Evolutionary conservation across 176 grass and related monocot species (phyloP).

Genomic region (Oryza glumipatula): DNA sequence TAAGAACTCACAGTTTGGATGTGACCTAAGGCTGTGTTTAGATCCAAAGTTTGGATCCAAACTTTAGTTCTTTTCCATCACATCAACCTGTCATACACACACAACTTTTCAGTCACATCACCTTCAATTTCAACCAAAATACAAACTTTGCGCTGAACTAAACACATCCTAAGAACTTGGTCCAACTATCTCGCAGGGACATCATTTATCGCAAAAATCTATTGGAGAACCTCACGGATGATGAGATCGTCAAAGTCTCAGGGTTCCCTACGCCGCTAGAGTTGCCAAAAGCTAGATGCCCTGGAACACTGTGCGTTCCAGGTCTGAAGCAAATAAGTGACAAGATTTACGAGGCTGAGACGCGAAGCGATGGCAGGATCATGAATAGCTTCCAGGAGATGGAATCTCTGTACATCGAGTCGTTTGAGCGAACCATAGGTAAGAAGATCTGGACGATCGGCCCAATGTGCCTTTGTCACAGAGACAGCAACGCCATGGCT

Average conservation of each 20-base stretch:
- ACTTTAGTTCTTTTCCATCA: no score
- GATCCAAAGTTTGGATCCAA: no score
- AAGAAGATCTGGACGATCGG: slow-evolving; percentile 68
- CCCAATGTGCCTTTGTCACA: slow-evolving; percentile 60
- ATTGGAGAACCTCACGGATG: slow-evolving; percentile 43
- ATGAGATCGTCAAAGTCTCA: slow-evolving; percentile 44
- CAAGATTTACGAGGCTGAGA: slow-evolving; percentile 40
- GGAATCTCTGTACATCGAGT: slow-evolving; percentile 51
- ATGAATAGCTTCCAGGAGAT: slow-evolving; percentile 67
- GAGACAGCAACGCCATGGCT: slow-evolving; percentile 19
- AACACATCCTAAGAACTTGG: background rate
- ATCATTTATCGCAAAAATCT: slow-evolving; percentile 41
- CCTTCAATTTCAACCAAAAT: no score
- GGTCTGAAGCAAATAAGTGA: slow-evolving; percentile 35
- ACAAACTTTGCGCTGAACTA: no score
- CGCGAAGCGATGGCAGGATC: slow-evolving; percentile 44
- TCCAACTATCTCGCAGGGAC: slow-evolving; percentile 29
- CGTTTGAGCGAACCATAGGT: slow-evolving; percentile 32
- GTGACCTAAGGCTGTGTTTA: background rate
- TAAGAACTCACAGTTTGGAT: background rate
- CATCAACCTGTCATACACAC: no score
- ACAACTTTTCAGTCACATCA: no score
- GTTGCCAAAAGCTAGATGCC: slow-evolving; percentile 45
- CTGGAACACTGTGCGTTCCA: background rate
- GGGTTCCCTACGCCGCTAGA: slow-evolving; percentile 59